Evolutionary conservation across 2,329 filamentous ascomycete genomes (phyloP), one percentile per base, ranked within the genome.

Genomic region (Sordariomycetes sp.): DNA sequence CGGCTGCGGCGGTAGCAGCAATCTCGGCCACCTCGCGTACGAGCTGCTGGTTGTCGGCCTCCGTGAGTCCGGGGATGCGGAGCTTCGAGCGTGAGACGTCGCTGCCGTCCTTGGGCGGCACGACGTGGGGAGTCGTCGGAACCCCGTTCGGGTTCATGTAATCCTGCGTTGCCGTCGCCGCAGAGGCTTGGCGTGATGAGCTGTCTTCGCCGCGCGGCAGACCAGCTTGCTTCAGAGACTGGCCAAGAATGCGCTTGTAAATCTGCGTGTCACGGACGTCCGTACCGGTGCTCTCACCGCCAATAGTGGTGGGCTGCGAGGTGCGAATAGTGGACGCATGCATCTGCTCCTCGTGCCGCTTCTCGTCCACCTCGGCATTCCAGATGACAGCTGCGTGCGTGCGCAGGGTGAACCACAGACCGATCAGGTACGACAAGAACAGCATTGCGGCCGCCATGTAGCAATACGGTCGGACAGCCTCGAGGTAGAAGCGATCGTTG

Each of bases 341-440:
- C 36, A 59, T 45, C 12, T 59, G 55, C 12, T 79, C 72, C 10
- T 77, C 72, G 26, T 74, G 66, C 47, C 76, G 80, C 60, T 86
- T 88, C 58, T 88, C 83, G 25, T 88, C 83, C 3, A 70, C 54
- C 41, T 95, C 88, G 8, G 74, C 82, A 48, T 87, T 92, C 92
- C 92, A 98, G 44, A 98, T 98, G 30, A 95, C 83, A 5, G 93
- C 88, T 4, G 92, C 92, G 53, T 98, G 92, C 0, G 92, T 98
- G 42, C 92, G 75, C 15, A 98, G 72, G 1, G 92, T 98, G 58
- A 98, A 98, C 70, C 92, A 86, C 11, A 98, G 68, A 17, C 92
- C 92, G 39, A 96, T 92, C 23, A 92, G 68, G 53, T 98, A 98
- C 1, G 88, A 93, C 19, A 94, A 64, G 61, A 98, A 96, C 11